Base-by-base conservation (phyloP, 2,329 filamentous ascomycete species). In the Paracamarosporium sp. region DNA sequence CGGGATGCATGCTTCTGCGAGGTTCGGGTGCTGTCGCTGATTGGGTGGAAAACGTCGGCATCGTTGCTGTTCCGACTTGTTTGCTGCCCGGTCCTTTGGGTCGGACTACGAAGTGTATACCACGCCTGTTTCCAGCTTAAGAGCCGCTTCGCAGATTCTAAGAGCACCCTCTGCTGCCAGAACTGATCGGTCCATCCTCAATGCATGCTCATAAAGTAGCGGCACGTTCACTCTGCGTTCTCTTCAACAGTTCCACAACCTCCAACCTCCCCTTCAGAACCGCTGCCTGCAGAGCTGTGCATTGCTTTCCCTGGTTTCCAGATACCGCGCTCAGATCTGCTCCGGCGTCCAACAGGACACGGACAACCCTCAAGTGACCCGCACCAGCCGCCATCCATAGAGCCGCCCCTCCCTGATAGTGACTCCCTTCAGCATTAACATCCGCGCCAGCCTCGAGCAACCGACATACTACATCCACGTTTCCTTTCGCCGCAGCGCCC, bases 311-410 rank as follows among this genome's bases (percentile, higher is more conserved):
- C 15, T 17, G 30, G 27, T 48, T 48, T 9, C 46, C 46, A 4
- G 46, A 48, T 9, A 48, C 12, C 11, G 17, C 46, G 12, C 22
- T 36, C 20, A 25, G 2, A 15, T 55, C 51, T 2, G 61, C 70
- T 22, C 66, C 68, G 24, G 61, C 52, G 12, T 71, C 50, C 8
- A 75, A 51, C 15, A 75, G 64, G 35, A 73, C 50, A 31, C 71
- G 61, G 15, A 73, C 44, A 56, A 69, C 66, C 43, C 74, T 71
- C 22, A 71, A 61, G 15, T 66, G 65, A 17, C 70, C 71, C 13
- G 66, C 47, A 40, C 73, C 67, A 27, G 71, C 66, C 5, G 71
- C 69, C 11, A 64, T 69, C 55, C 68, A 60, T 7, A 74, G 51
- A 11, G 71, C 67, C 1, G 67, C 68, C 30, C 69, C 56, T 25